Conservation (phyloP, 495 filamentous ascomycete genomes). For the Clavariopsis aquatica region DNA sequence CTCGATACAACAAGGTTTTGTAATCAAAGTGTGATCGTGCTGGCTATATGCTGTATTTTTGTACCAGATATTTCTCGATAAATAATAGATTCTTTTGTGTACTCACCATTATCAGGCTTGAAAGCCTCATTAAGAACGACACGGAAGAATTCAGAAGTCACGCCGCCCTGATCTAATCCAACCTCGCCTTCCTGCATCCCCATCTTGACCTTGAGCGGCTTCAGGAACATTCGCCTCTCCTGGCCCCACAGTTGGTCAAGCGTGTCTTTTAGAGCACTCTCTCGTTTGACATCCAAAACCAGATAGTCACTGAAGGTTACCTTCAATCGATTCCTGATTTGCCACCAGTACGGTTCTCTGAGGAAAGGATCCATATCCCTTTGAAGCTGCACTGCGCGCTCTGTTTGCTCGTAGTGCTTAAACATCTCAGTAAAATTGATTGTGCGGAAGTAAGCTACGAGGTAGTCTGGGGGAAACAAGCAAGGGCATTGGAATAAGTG, state of each 20-base stretch:
- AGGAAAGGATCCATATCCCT: constrained; percentile 49
- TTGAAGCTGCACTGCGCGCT: constrained; percentile 59
- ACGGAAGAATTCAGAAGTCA: constrained; percentile 94
- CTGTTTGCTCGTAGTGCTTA: constrained; percentile 68
- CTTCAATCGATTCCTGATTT: constrained; percentile 51
- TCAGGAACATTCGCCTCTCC: constrained; percentile 76
- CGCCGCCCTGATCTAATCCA: constrained; percentile 88
- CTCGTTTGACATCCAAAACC: constrained; percentile 72
- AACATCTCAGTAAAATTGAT: constrained; percentile 85
- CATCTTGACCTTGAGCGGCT: constrained; percentile 84
- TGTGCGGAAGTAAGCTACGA: constrained; percentile 85
- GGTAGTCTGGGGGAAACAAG: constrained; percentile 68
- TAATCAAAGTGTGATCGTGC: too few relatives aligned
- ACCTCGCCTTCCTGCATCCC: constrained; percentile 80
- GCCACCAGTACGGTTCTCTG: constrained; percentile 37
- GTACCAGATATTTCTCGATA: too few relatives aligned
- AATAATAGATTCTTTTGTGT: too few relatives aligned
- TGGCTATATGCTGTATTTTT: too few relatives aligned
- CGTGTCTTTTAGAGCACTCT: constrained; percentile 71
- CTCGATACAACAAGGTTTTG: too few relatives aligned
- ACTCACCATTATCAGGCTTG: constrained; percentile 70
- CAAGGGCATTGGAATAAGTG: constrained; percentile 83
- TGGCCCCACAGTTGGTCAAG: constrained; percentile 87
- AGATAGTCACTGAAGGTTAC: constrained; percentile 70
- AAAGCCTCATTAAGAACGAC: constrained; percentile 75